Conservation (phyloP, 164 flowering plant species). For the Chimonanthus praecox region DNA sequence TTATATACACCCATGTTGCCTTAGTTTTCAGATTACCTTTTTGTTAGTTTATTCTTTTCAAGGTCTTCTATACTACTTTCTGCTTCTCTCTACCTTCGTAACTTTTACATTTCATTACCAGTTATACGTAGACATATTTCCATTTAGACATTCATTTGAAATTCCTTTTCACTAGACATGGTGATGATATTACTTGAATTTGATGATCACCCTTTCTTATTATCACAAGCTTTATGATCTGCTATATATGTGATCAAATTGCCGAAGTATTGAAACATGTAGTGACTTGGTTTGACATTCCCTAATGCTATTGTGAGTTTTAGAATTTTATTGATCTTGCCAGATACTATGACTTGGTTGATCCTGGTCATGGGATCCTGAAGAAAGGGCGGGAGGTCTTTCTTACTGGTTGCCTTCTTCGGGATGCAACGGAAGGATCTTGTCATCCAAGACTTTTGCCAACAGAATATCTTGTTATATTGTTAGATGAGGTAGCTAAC, state of each 20-base stretch:
- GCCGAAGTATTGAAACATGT: background rate
- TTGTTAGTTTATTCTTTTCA: too few relatives aligned
- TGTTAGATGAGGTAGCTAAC: conserved; percentile 74
- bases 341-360: conserved; percentile 76
- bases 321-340: conserved; percentile 4
- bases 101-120: too few relatives aligned
- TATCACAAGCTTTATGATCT: background rate
- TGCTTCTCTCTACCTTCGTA: too few relatives aligned
- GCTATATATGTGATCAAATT: background rate
- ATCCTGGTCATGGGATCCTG: conserved; percentile 53
- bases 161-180: too few relatives aligned
- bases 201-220: too few relatives aligned
- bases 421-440: conserved; percentile 54
- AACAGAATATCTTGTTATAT: conserved; percentile 77
- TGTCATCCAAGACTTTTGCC: conserved; percentile 69
- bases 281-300: conserved; percentile 1
- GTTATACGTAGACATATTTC: too few relatives aligned
- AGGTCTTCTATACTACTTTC: too few relatives aligned
- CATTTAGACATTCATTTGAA: too few relatives aligned
- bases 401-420: conserved; percentile 82
- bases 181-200: too few relatives aligned
- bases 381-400: conserved; percentile 80
- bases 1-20: too few relatives aligned
- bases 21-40: too few relatives aligned
- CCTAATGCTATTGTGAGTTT: conserved; percentile 4